Percentiles rank a stretch among this genome's conserved stretches.
phyloP scores from a whole-genome alignment of 2,329 filamentous ascomycete species.

The Colletotrichum caudatum region DNA sequence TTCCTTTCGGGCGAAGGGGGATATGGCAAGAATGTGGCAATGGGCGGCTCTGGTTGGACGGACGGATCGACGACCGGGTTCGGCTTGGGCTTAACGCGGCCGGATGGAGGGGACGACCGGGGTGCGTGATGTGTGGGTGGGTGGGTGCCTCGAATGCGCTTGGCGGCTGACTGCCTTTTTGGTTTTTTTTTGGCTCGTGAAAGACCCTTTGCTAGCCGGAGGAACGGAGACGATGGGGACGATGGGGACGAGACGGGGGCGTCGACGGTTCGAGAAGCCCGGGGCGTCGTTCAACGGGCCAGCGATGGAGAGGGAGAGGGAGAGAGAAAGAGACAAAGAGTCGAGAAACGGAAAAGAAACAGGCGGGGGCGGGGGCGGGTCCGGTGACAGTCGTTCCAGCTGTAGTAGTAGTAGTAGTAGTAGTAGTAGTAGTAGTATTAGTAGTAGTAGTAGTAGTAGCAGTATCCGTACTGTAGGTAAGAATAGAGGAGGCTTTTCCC shows the following conservation, averaged over 20 bases:
- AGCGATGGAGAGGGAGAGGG: neutral
- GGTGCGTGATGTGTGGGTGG: slow-evolving; percentile 22
- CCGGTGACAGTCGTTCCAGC: neutral
- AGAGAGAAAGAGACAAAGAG: neutral
- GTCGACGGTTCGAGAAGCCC: neutral
- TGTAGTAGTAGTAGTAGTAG: too few species aligned
- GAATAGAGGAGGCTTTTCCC: too few species aligned
- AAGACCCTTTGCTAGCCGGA: neutral
- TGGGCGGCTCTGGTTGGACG: slow-evolving; percentile 43
- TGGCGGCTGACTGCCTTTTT: slow-evolving; percentile 24
- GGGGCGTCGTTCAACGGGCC: neutral
- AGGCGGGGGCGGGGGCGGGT: too few species aligned
- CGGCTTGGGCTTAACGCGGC: slow-evolving; percentile 42
- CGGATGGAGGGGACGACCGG: slow-evolving; percentile 1
- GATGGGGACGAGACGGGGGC: neutral
- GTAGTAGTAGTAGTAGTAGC: too few species aligned
- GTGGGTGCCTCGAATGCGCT: slow-evolving; percentile 25
- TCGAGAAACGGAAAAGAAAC: neutral
- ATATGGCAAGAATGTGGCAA: slow-evolving; percentile 38
- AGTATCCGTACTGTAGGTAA: too few species aligned
- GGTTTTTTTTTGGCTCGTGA: slow-evolving; percentile 28
- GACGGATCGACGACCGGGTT: slow-evolving; percentile 19
- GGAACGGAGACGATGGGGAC: slow-evolving; percentile 1
- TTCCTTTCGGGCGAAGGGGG: slow-evolving; percentile 45
- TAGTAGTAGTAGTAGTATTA: too few species aligned